Evolutionary conservation across 345 rosid genomes (phyloP).

Genomic region (Erodium maritimum): DNA sequence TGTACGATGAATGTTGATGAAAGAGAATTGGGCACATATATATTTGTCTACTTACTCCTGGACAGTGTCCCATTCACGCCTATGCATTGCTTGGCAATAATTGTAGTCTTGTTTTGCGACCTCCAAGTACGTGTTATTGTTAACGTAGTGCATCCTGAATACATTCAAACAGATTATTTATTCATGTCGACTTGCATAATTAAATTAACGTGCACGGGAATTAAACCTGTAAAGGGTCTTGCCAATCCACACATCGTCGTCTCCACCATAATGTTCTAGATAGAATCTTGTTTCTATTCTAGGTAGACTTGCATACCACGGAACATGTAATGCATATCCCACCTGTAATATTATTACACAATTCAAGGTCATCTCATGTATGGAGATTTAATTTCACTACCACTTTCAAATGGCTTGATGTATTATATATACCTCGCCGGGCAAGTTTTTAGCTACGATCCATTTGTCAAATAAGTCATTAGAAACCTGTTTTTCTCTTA

Average conservation of each 20-base stretch:
- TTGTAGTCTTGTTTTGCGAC: conserved; percentile 80
- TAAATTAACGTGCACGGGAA: too few relatives aligned
- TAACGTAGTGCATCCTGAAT: conserved; percentile 67
- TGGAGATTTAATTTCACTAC: too few relatives aligned
- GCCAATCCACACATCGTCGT: conserved; percentile 67
- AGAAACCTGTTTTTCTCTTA: conserved; percentile 44
- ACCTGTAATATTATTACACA: conserved; percentile 29
- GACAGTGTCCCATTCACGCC: conserved; percentile 52
- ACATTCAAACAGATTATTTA: too few relatives aligned
- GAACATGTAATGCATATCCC: conserved; percentile 59
- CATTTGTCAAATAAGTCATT: conserved; percentile 68
- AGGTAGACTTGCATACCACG: conserved; percentile 78
- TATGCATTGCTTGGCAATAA: conserved; percentile 68
- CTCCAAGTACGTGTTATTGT: conserved; percentile 55
- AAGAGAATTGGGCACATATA: too few relatives aligned
- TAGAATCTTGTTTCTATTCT: conserved; percentile 79
- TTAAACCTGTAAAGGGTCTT: conserved; percentile 74
- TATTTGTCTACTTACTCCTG: conserved; percentile 37
- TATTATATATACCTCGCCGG: conserved; percentile 57
- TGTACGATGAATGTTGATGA: too few relatives aligned
- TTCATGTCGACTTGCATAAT: too few relatives aligned
- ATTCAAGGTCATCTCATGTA: too few relatives aligned
- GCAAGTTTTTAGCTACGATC: conserved; percentile 81
- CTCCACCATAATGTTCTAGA: conserved; percentile 87
- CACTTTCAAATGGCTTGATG: too few relatives aligned